A percentile compares a stretch with the other conserved stretches of the same genome.
phyloP scores from a whole-genome alignment of 768 basidiomycete genomes.

The Phaffia australis region DNA sequence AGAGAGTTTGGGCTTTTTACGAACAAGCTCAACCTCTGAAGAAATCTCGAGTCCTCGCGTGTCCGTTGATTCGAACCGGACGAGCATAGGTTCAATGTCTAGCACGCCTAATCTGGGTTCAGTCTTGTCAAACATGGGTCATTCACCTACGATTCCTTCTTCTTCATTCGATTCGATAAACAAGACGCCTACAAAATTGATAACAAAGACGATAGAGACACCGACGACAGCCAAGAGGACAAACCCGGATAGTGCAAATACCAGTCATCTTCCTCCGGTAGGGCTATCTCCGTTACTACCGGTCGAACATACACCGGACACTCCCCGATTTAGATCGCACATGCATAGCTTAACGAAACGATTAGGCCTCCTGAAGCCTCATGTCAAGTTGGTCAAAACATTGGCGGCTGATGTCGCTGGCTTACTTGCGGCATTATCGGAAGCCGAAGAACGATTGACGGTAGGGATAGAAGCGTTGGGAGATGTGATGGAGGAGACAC shows the following conservation, averaged over 20 bases:
- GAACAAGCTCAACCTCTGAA: no score
- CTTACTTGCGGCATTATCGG: conserved; percentile 7
- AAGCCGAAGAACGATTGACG: conserved; percentile 16
- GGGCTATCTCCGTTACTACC: neutral
- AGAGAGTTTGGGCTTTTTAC: no score
- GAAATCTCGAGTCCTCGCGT: no score
- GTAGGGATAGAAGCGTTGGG: conserved; percentile 1
- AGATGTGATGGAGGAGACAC: conserved; percentile 8
- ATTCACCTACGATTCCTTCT: neutral
- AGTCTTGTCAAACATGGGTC: no score
- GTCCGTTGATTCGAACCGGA: no score
- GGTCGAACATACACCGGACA: conserved; percentile 1
- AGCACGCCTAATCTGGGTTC: no score
- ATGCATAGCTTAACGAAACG: conserved; percentile 12
- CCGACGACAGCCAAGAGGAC: no score
- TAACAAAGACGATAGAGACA: no score
- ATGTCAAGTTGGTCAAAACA: conserved; percentile 8
- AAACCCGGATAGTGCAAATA: no score
- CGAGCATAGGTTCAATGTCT: no score
- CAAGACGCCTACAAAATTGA: neutral
- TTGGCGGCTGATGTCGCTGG: conserved; percentile 4
- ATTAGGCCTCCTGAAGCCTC: conserved; percentile 1
- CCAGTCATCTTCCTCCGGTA: neutral
- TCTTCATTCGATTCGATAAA: neutral
- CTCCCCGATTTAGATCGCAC: conserved; percentile 13